phyloP scores from a whole-genome alignment of 1,284 basidiomycete genomes.

The Uromyces viciae-fabae region DNA sequence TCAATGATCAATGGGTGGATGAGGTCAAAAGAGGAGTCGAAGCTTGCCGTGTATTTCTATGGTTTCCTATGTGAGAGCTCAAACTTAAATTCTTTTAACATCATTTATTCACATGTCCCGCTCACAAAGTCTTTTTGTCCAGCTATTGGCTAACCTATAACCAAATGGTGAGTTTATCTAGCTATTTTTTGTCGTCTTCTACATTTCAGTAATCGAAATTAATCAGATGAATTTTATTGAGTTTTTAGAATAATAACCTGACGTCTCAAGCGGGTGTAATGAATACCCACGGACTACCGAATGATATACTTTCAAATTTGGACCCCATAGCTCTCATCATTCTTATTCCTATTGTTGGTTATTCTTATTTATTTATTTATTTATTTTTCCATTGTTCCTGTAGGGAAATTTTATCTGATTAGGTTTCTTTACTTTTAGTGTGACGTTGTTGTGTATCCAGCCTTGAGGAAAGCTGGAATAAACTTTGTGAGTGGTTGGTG shows the following conservation, averaged over 20 bases:
- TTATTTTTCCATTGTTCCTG: slow-evolving; percentile 13
- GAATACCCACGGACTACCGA: slow-evolving; percentile 59
- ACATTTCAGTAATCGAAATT: neutral
- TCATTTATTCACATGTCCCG: too few species aligned
- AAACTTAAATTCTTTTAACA: slow-evolving; percentile 58
- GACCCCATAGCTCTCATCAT: slow-evolving; percentile 70
- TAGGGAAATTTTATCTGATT: neutral
- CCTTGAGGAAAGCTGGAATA: slow-evolving; percentile 64
- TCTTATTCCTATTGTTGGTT: slow-evolving; percentile 57
- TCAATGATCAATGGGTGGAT: slow-evolving; percentile 73
- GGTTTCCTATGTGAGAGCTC: slow-evolving; percentile 57
- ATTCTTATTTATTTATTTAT: slow-evolving; percentile 57
- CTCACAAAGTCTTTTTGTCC: neutral
- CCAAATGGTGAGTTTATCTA: slow-evolving; percentile 53
- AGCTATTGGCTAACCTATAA: slow-evolving; percentile 64
- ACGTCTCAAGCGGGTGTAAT: slow-evolving; percentile 58
- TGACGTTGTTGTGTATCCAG: slow-evolving; percentile 65
- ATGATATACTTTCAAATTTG: slow-evolving; percentile 74
- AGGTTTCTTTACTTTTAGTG: slow-evolving; percentile 23
- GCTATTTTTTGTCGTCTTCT: neutral
- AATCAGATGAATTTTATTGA: too few species aligned
- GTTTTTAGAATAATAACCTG: slow-evolving; percentile 63
- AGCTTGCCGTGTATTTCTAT: slow-evolving; percentile 76
- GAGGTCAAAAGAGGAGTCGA: slow-evolving; percentile 76
- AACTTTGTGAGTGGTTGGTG: slow-evolving; percentile 58